Percentiles rank a stretch among this genome's conserved stretches.
Evolutionary conservation across 805 yeast species (phyloP).

Genomic region (Blastobotrys chiropterorum): DNA sequence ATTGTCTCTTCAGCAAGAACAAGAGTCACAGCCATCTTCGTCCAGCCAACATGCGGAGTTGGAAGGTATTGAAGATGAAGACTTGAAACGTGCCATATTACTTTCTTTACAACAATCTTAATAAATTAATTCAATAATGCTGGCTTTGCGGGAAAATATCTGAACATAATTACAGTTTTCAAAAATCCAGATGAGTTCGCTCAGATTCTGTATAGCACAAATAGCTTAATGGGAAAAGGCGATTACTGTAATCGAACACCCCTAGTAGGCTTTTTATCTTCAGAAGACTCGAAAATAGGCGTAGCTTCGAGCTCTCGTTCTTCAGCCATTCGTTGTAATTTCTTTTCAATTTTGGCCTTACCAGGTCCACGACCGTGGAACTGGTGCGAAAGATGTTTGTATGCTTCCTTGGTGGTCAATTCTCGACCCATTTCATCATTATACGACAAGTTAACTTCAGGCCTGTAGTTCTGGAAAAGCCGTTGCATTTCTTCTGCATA

Average conservation of each 20-base stretch:
- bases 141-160: neutral
- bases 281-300: conserved; percentile 16
- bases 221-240: too few relatives aligned
- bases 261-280: neutral
- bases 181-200: too few relatives aligned
- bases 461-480: conserved; percentile 36
- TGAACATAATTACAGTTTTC: too few relatives aligned
- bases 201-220: too few relatives aligned
- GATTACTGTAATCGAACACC: conserved; percentile 3
- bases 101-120: conserved; percentile 11
- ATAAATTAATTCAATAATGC: neutral
- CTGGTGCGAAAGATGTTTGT: conserved; percentile 65
- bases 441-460: conserved; percentile 46
- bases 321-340: conserved; percentile 26
- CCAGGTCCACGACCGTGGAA: conserved; percentile 58
- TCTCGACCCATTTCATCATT: conserved; percentile 58
- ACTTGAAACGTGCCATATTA: conserved; percentile 14
- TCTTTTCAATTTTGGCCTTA: conserved; percentile 31
- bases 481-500: conserved; percentile 32
- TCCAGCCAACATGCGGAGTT: neutral
- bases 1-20: conserved; percentile 7
- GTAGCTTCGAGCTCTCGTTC: conserved; percentile 20
- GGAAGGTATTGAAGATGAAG: conserved; percentile 8
- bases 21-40: neutral
- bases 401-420: conserved; percentile 63